Evolutionary conservation across 805 yeast species (phyloP), one percentile per base, ranked within the genome.

Genomic region (Candida vaughaniae): DNA sequence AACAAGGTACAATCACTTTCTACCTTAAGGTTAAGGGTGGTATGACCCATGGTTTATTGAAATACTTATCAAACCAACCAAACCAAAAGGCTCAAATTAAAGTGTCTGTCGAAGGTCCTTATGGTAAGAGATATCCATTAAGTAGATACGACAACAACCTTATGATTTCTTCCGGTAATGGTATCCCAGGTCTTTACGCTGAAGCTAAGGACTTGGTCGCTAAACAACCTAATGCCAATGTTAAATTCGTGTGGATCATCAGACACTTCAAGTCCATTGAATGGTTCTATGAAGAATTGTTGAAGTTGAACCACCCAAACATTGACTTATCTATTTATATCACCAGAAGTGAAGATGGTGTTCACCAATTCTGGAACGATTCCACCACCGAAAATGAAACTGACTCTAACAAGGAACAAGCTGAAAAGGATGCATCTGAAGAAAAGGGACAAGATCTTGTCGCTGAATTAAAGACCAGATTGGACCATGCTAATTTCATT

Each of bases 1-100:
- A 48, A 37, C 60, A 65, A 12, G 68, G 77, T 26, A 65, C 70
- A 39, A 56, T 66, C 31, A 72, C 73, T 20, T 65, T 80, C 33
- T 59, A 67, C 35, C 60, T 77, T 32, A 72, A 73, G 50, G 64
- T 61, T 30, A 64, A 64, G 49, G 70, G 69, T 16, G 70, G 69
- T 33, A 51, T 58, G 42, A 53, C 66, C 27, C 65, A 63, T 49
- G 62, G 65, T 5, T 58, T 64, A 37, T 58, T 56, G 55, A 52
- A 57, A 39, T 55, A 48, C 47, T 55, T 64, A 41, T 39, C 53
- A 36, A 51, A 51, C 22, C 66, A 58, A 41, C 69, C 69, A 5
- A 59, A 48, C 20, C 54, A 55, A 36, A 53, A 45, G 18, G 60
- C 65, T 15, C 32, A 31, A 28, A 55, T 65, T 36, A 62, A 55